phyloP scores from a whole-genome alignment of 1,139 yeast species.

The Taiozyma sp. region DNA sequence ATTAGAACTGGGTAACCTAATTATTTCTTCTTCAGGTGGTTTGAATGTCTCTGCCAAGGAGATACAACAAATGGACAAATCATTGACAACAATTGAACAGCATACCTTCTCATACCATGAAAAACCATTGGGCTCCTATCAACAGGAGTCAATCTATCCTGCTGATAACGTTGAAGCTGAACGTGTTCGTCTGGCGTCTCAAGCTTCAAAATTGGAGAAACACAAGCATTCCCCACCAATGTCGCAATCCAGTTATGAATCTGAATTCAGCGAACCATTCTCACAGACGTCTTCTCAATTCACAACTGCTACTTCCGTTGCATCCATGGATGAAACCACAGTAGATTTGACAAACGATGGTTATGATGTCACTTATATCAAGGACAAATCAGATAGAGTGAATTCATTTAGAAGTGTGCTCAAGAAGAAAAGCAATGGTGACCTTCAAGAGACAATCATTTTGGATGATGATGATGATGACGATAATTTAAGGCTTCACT shows the following conservation, averaged over 20 bases:
- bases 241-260: slow-evolving; percentile 21
- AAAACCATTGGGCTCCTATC: neutral
- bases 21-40: slow-evolving; percentile 12
- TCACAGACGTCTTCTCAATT: slow-evolving; percentile 8
- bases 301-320: slow-evolving; percentile 6
- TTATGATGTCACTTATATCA: slow-evolving; percentile 34
- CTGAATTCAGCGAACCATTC: slow-evolving; percentile 20
- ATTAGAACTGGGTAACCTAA: slow-evolving; percentile 15
- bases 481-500: neutral
- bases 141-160: slow-evolving; percentile 3
- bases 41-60: slow-evolving; percentile 5
- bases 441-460: slow-evolving; percentile 39
- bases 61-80: slow-evolving; percentile 9
- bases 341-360: slow-evolving; percentile 41
- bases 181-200: slow-evolving; percentile 1
- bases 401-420: slow-evolving; percentile 37
- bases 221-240: slow-evolving; percentile 10
- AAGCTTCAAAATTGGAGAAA: neutral
- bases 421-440: slow-evolving; percentile 37
- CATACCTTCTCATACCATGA: neutral
- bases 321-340: slow-evolving; percentile 8
- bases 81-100: slow-evolving; percentile 4
- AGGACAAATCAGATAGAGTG: slow-evolving; percentile 29
- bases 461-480: slow-evolving; percentile 21
- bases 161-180: slow-evolving; percentile 9